A percentile compares a stretch with the other conserved stretches of the same genome.
phyloP scores from a whole-genome alignment of 768 basidiomycete species.

The Leccinum disarticulatum region DNA sequence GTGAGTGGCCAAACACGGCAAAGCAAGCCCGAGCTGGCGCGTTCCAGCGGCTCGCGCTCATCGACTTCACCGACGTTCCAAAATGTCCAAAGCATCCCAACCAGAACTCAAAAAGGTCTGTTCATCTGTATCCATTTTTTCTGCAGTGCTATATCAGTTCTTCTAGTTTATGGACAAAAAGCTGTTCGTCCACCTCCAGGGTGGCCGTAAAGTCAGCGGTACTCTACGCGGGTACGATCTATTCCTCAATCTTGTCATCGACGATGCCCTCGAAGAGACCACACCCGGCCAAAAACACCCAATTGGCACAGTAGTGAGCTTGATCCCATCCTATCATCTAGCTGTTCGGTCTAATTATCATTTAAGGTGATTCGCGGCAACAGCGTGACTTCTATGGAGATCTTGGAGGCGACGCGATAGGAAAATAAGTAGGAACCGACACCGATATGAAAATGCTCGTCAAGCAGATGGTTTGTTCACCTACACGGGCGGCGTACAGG shows the following conservation, averaged over 20 bases:
- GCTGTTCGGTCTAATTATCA: constrained; percentile 4
- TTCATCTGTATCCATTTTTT: constrained; percentile 3
- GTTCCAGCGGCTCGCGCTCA: neutral
- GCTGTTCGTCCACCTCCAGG: constrained; percentile 90
- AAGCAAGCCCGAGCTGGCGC: constrained; percentile 24
- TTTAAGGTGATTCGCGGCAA: constrained; percentile 92
- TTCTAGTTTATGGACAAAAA: constrained; percentile 98
- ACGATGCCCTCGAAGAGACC: constrained; percentile 91
- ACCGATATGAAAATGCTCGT: constrained; percentile 1
- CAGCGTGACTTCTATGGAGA: constrained; percentile 96
- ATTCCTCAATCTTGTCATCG: constrained; percentile 96
- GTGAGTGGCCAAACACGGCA: constrained; percentile 31
- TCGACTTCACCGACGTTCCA: constrained; percentile 14
- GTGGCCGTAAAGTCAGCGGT: constrained; percentile 94
- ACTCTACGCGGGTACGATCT: constrained; percentile 96
- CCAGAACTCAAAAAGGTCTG: constrained; percentile 99
- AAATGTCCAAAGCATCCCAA: constrained; percentile 92
- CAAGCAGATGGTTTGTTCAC: constrained; percentile 10
- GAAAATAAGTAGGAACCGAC: neutral
- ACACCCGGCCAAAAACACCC: constrained; percentile 86
- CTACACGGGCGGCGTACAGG: neutral
- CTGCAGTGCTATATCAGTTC: neutral
- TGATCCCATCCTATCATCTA: neutral
- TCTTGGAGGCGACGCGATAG: constrained; percentile 60
- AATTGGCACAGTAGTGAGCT: constrained; percentile 87